These are phyloP conservation scores for Picea glauca DNA, from an alignment of 75 land plant genomes.

Conservation along the genomic window DNA sequence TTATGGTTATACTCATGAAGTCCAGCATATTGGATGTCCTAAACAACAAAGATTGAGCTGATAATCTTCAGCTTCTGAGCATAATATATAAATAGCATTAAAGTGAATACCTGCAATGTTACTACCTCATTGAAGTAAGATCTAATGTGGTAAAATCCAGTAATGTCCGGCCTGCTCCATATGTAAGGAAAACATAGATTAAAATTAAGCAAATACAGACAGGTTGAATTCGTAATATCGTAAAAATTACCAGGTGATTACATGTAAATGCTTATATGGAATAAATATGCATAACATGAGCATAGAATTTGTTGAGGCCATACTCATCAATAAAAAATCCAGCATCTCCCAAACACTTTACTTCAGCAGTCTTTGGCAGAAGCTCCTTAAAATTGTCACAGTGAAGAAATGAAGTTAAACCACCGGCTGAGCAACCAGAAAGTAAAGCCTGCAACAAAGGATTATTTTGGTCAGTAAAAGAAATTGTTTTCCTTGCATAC, in stretches of 20 bases:
- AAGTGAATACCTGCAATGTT: constrained; percentile 44
- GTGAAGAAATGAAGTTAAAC: constrained; percentile 76
- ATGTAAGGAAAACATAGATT: neutral
- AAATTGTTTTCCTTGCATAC: neutral
- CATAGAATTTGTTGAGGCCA: constrained; percentile 2
- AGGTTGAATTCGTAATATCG: neutral
- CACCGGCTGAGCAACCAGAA: constrained; percentile 98
- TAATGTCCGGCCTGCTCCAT: constrained; percentile 38
- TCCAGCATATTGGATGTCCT: neutral
- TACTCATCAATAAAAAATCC: constrained; percentile 87
- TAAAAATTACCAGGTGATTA: neutral
- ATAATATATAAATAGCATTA: neutral
- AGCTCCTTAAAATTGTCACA: constrained; percentile 54
- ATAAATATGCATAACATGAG: neutral
- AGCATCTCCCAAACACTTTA: constrained; percentile 89
- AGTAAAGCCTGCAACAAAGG: constrained; percentile 69
- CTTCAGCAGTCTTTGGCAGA: constrained; percentile 46
- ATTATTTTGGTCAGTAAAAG: neutral
- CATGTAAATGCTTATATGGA: neutral
- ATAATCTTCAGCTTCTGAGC: neutral
- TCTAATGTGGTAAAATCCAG: constrained; percentile 32
- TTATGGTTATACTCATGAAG: neutral
- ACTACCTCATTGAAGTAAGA: constrained; percentile 49
- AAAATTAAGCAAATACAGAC: neutral
- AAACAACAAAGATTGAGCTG: neutral